Conservation (phyloP, 805 yeast genomes). For the Metschnikowia gruessii region DNA sequence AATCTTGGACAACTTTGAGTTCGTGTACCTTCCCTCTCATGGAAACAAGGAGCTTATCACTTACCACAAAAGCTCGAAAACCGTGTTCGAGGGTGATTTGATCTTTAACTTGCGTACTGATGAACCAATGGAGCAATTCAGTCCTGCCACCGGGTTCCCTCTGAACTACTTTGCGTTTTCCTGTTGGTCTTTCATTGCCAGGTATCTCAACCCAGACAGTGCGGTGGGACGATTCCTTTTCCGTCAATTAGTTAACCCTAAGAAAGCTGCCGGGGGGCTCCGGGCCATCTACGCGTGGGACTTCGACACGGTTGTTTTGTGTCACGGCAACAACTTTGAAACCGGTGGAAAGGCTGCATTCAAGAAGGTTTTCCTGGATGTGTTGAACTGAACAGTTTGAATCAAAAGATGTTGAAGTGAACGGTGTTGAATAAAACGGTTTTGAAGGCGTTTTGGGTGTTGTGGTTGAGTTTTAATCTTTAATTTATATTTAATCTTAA, state of each 20-base stretch:
- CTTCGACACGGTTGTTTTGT: conserved; percentile 25
- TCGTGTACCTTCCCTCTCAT: conserved; percentile 55
- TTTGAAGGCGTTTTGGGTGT: too few relatives aligned
- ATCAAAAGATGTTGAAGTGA: too few relatives aligned
- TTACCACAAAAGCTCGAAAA: conserved; percentile 45
- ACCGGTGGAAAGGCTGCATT: conserved; percentile 17
- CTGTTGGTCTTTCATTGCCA: conserved; percentile 43
- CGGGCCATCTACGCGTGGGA: conserved; percentile 25
- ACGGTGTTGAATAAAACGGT: too few relatives aligned
- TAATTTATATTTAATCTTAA: too few relatives aligned
- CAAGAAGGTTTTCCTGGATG: conserved; percentile 14
- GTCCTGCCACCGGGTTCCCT: conserved; percentile 45
- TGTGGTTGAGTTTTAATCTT: too few relatives aligned
- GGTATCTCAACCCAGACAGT: conserved; percentile 42
- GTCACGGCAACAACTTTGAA: conserved; percentile 23
- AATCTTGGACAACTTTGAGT: conserved; percentile 45
- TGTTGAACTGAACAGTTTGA: neutral
- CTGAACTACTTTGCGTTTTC: conserved; percentile 40
- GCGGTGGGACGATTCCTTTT: conserved; percentile 32
- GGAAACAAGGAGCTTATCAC: conserved; percentile 57
- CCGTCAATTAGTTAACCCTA: conserved; percentile 22
- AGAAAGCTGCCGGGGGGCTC: conserved; percentile 18
- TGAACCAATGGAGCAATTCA: conserved; percentile 40
- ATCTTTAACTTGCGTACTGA: conserved; percentile 53
- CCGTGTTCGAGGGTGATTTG: conserved; percentile 58